Evolutionary conservation across 2,329 filamentous ascomycete genomes (phyloP), one percentile per base, ranked within the genome.

Genomic region (Lecanicillium sp.): DNA sequence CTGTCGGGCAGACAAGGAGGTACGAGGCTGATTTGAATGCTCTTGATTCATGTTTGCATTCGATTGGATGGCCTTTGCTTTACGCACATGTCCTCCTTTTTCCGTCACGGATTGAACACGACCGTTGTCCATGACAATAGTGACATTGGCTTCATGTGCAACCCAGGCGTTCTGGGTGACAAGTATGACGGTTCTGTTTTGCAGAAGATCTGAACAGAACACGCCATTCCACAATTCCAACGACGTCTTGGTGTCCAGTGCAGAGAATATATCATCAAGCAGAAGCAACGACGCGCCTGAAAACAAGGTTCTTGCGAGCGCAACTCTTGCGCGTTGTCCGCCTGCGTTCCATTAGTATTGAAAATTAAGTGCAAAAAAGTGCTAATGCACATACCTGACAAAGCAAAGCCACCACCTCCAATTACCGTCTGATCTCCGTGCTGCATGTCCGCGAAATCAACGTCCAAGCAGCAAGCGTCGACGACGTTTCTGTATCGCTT

Each of bases 261-360:
- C 75, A 1, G 73, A 73, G 46, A 79, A 75, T 3, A 78, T 64
- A 40, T 79, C 75, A 45, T 79, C 75, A 1, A 79, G 64, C 1
- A 79, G 57, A 17, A 78, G 56, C 2, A 77, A 58, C 2, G 70
- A 59, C 0, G 73, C 65, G 37, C 68, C 68, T 2, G 72, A 76
- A 51, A 78, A 78, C 2, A 79, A 50, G 5, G 73, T 68, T 41
- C 75, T 62, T 2, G 75, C 75, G 19, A 78, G 52, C 11, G 73
- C 70, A 28, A 77, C 68, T 9, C 73, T 62, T 19, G 71, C 71
- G 44, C 71, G 72, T 44, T 77, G 73, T 0, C 73, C 73, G 15
- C 38, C 38, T 40, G 8, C 3, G 13, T 3, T n/a, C n/a, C 15
- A 28, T 33, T 15, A 39, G 20, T 3, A 29, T 14, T 14, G n/a